Evolutionary conservation across 306 rosid genomes (phyloP).

Genomic region (Acmispon strigosus): DNA sequence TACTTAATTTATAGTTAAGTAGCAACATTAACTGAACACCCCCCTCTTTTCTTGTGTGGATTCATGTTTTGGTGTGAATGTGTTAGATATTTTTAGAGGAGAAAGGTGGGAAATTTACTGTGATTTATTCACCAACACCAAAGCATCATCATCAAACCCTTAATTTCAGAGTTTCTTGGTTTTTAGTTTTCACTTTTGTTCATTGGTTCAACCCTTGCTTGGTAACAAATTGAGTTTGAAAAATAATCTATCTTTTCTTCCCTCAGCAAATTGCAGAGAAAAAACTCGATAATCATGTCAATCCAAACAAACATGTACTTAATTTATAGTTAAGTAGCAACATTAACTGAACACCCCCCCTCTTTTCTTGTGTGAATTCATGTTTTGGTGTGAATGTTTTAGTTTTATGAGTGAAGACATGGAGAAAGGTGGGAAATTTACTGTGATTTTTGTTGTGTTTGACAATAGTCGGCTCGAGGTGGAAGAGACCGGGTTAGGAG

Average conservation of each 20-base stretch:
- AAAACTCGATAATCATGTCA: too few species aligned
- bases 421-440: not conserved
- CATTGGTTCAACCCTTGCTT: not conserved
- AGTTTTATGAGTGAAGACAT: not conserved
- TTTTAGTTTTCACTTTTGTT: not conserved
- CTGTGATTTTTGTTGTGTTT: not conserved
- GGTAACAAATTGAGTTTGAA: not conserved
- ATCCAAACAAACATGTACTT: too few species aligned
- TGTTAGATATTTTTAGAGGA: too few species aligned
- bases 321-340: not conserved
- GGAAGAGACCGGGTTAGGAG: slow-evolving; percentile 47
- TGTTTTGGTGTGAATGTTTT: not conserved
- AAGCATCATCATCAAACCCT: too few species aligned
- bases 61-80: too few species aligned
- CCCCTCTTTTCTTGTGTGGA: too few species aligned
- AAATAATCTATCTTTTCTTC: not conserved
- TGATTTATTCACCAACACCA: too few species aligned
- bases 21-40: too few species aligned
- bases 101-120: too few species aligned
- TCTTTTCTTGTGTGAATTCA: not conserved
- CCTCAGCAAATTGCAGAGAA: too few species aligned
- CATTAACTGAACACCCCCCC: not conserved
- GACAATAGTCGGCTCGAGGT: slow-evolving; percentile 32
- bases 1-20: too few species aligned
- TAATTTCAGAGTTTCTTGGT: too few species aligned